These are phyloP conservation scores for Populus alba DNA, from an alignment of 345 rosid species.

Conservation along the genomic window DNA sequence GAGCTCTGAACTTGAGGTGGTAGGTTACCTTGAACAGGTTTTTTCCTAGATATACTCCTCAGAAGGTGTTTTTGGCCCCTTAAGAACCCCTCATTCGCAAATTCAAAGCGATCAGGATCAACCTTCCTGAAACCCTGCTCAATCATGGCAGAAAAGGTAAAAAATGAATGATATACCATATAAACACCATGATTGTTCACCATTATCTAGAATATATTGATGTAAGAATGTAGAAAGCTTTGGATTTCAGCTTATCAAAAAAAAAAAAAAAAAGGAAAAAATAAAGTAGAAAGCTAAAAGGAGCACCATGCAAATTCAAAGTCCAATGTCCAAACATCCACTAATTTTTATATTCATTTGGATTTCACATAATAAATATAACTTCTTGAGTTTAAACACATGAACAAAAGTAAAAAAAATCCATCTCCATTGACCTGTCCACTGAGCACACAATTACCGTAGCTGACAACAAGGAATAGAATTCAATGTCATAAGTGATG, in stretches of 20 bases:
- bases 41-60: slow-evolving; percentile 68
- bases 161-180: neutral
- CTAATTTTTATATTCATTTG: neutral
- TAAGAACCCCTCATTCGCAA: slow-evolving; percentile 87
- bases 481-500: neutral
- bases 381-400: neutral
- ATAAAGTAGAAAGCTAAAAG: neutral
- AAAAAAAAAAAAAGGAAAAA: neutral
- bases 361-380: neutral
- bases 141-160: neutral
- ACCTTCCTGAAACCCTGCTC: slow-evolving; percentile 93
- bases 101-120: slow-evolving; percentile 92
- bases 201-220: neutral
- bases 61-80: slow-evolving; percentile 84
- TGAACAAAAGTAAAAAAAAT: neutral
- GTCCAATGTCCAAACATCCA: slow-evolving; percentile 1
- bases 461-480: neutral
- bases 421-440: neutral
- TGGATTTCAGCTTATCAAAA: neutral
- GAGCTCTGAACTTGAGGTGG: slow-evolving; percentile 63
- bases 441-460: neutral
- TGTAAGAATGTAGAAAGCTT: neutral
- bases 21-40: slow-evolving; percentile 57
- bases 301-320: neutral
- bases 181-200: neutral